Evolutionary conservation across 139 green algal species (phyloP), one percentile per base, ranked within the genome.

Genomic region (Yamagishiella unicocca): DNA sequence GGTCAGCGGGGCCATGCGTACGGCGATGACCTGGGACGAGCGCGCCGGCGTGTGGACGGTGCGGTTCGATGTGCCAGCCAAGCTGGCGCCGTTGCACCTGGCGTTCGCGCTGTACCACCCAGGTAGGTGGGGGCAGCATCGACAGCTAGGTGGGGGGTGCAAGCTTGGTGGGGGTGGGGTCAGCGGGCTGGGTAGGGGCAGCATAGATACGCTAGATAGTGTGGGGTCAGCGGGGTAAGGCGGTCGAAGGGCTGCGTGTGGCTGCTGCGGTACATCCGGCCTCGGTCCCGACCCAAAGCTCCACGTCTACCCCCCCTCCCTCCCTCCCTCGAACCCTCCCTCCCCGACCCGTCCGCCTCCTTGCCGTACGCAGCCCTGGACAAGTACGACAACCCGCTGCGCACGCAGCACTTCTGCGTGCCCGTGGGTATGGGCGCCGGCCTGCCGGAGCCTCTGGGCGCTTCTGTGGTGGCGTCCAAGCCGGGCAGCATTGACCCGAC

Each of bases 351-450:
- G 17, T 22, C n/a, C 45, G 4, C 72, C 29, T 5, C 25, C 8
- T 1, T 78, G 66, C 29, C 50, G 50, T 58, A 67, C n/a, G n/a
- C 75, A 83, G 75, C 50, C 75, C 21, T 29, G 21, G 43, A 73
- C 19, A 71, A 61, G 50, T 91, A 89, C 77, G 90, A 91, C 29
- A 84, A 29, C 5, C 68, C 80, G 4, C 53, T 42, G 10, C 45
- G 78, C 45, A 61, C 84, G 2, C 61, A 70, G 14, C 70, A 85
- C 68, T 92, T 90, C 73, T 87, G 82, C 1, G 55, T 93, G 35
- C 92, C 92, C 27, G 62, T 93, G 62, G 88, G 89, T 27, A 87
- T 93, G 81, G 35, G 45, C 38, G 45, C 88, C 12, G 92, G 92
- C 75, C 29, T 54, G 1, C 79, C 89, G 7, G 17, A 64, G 43